phyloP scores from a whole-genome alignment of 2,329 filamentous ascomycete species.

The Penicillium sp. region DNA sequence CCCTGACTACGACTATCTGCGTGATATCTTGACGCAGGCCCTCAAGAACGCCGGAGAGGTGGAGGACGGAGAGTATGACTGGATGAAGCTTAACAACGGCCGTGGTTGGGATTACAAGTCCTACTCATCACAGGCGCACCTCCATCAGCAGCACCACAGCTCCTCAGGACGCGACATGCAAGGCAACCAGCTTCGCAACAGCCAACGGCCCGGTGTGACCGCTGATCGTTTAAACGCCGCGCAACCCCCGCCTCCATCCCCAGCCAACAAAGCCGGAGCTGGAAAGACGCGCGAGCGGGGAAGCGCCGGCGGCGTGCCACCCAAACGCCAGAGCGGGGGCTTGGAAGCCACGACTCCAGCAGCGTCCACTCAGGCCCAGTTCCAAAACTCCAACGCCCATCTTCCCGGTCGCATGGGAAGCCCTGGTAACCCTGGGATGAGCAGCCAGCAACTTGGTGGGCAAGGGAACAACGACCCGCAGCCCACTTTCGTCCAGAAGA shows the following conservation, averaged over 20 bases:
- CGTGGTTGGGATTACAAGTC: conserved; percentile 89
- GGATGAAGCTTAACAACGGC: conserved; percentile 96
- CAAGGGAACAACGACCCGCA: conserved; percentile 70
- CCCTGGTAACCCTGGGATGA: conserved; percentile 63
- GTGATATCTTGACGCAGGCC: conserved; percentile 94
- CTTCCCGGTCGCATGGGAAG: conserved; percentile 68
- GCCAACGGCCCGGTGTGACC: conserved; percentile 69
- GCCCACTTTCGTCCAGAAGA: conserved; percentile 84
- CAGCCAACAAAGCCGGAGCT: conserved; percentile 73
- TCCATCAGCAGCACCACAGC: conserved; percentile 80
- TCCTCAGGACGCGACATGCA: conserved; percentile 85
- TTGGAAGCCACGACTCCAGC: conserved; percentile 80
- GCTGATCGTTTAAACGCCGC: conserved; percentile 91
- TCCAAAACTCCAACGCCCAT: conserved; percentile 93
- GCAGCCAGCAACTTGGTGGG: conserved; percentile 61
- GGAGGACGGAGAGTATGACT: conserved; percentile 98
- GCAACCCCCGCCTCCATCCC: conserved; percentile 86
- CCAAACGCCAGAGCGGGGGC: conserved; percentile 73
- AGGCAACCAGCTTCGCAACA: conserved; percentile 67
- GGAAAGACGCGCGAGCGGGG: conserved; percentile 74
- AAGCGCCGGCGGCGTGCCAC: conserved; percentile 76
- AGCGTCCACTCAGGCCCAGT: conserved; percentile 92
- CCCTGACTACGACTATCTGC: conserved; percentile 96
- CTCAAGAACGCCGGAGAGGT: conserved; percentile 93
- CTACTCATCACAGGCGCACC: conserved; percentile 72